Percentiles rank a stretch among this genome's conserved stretches.
These are phyloP conservation scores for Lasiosphaeria miniovina DNA, from an alignment of 495 filamentous ascomycete species.

Conservation along the genomic window DNA sequence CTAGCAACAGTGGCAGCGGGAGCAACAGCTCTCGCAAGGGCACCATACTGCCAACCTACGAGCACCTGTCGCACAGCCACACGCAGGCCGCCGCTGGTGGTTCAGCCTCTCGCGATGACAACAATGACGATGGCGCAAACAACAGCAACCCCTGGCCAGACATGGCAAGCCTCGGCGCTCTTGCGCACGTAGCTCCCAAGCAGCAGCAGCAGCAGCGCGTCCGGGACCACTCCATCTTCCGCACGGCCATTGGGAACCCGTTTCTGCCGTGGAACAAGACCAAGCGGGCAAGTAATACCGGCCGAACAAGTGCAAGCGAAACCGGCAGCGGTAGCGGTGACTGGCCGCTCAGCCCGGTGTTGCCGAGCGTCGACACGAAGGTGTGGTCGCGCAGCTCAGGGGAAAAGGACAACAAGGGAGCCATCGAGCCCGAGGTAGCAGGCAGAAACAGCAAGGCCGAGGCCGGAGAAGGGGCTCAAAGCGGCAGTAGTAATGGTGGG, in stretches of 20 bases:
- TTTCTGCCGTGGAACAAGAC: neutral
- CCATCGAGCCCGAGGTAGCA: neutral
- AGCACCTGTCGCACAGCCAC: constrained; percentile 4
- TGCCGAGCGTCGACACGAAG: neutral
- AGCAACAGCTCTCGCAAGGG: constrained; percentile 4
- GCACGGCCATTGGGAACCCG: too few relatives aligned
- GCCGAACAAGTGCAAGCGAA: neutral
- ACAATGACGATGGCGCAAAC: neutral
- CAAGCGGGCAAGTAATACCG: neutral
- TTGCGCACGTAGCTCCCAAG: neutral
- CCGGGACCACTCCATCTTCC: neutral
- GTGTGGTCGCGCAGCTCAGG: neutral
- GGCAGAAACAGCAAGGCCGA: neutral
- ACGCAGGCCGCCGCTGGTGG: neutral
- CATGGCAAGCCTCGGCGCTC: neutral
- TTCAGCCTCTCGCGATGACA: neutral
- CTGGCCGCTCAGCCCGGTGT: neutral
- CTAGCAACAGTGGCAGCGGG: neutral
- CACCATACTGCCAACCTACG: constrained; percentile 2
- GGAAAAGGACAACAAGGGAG: neutral
- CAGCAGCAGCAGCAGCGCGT: neutral
- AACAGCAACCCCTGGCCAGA: neutral
- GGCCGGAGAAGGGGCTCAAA: too few relatives aligned
- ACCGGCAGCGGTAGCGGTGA: neutral
- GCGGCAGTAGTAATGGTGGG: neutral